These are phyloP conservation scores for Moesziomyces parantarcticus DNA, from an alignment of 1,284 basidiomycete genomes.

Conservation along the genomic window DNA sequence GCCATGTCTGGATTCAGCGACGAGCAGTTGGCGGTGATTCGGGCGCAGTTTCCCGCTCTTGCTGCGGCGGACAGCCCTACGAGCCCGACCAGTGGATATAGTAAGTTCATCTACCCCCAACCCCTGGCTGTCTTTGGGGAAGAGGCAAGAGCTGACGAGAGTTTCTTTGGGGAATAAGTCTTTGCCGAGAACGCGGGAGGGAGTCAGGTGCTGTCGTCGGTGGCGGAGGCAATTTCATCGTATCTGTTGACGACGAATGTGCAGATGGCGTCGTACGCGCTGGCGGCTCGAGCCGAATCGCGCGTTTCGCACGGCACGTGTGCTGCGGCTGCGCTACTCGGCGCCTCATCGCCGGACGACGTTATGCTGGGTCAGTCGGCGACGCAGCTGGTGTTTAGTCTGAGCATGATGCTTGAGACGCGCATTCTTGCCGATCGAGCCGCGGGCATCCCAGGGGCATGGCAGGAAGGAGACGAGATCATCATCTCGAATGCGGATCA, in stretches of 20 bases:
- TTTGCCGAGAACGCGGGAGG: conserved; percentile 84
- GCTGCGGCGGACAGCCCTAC: conserved; percentile 6
- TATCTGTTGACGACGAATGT: conserved; percentile 79
- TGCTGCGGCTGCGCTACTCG: conserved; percentile 75
- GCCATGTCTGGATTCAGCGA: background rate
- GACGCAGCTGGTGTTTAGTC: conserved; percentile 33
- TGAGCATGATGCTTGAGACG: conserved; percentile 42
- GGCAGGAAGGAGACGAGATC: conserved; percentile 77
- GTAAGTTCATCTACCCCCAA: background rate
- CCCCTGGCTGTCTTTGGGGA: background rate
- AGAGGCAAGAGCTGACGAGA: background rate
- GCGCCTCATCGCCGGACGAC: conserved; percentile 74
- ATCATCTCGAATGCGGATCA: conserved; percentile 78
- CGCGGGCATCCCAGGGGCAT: conserved; percentile 74
- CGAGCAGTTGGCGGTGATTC: conserved; percentile 6
- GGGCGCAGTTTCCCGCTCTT: conserved; percentile 25
- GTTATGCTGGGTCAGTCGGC: conserved; percentile 74
- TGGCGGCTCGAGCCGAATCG: conserved; percentile 73
- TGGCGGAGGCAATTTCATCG: conserved; percentile 74
- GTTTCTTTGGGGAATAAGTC: conserved; percentile 63
- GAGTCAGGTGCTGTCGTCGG: conserved; percentile 72
- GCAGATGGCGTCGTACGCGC: conserved; percentile 76
- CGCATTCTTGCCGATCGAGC: conserved; percentile 9
- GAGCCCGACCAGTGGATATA: background rate
- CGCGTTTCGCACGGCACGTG: conserved; percentile 73